Base-by-base conservation (phyloP, 1,139 yeast genomes). In the Diutina sp. region DNA sequence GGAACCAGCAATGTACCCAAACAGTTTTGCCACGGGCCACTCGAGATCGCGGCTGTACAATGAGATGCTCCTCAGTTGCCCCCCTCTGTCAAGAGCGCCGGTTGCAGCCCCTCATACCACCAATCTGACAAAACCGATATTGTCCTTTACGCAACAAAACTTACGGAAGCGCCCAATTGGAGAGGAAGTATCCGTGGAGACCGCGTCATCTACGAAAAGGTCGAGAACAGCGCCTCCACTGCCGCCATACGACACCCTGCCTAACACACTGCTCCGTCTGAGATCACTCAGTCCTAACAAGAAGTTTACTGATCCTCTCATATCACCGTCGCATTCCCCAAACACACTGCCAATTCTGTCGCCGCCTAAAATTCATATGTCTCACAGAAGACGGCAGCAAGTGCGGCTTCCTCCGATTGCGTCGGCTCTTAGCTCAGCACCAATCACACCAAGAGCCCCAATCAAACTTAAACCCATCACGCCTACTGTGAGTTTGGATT, bases 171-270 rank as follows among this genome's bases (percentile, higher is more conserved):
- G 73, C 57, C 64, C 70, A 6, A 64, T 65, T 57, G 66, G 70
- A 56, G 72, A 68, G 56, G 56, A 63, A 21, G 55, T 56, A 44
- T 58, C 56, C 47, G 61, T 63, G 32, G 51, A 60, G 11, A 41
- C 59, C 4, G 58, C 55, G 12, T 2, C 45, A n/a, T 57, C 58
- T 18, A 46, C 35, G 52, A 77, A 79, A 61, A 67, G 81, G 56
- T 72, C 80, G 12, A 69, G 77, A 64, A 78, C 83, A 4, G 83
- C 83, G 4, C 83, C 83, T 38, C 79, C 82, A 9, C 74, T 77
- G 25, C 77, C 66, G 1, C 60, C 62, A 2, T 58, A 63, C 76
- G 3, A 75, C 77, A n/a, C 66, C 62, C 56, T 67, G 65, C 50
- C 16, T 57, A 28, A 54, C 56, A 55, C 58, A 21, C 57, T 60